These are phyloP conservation scores for Pyrenophora seminiperda DNA, from an alignment of 2,329 filamentous ascomycete genomes.

Conservation along the genomic window DNA sequence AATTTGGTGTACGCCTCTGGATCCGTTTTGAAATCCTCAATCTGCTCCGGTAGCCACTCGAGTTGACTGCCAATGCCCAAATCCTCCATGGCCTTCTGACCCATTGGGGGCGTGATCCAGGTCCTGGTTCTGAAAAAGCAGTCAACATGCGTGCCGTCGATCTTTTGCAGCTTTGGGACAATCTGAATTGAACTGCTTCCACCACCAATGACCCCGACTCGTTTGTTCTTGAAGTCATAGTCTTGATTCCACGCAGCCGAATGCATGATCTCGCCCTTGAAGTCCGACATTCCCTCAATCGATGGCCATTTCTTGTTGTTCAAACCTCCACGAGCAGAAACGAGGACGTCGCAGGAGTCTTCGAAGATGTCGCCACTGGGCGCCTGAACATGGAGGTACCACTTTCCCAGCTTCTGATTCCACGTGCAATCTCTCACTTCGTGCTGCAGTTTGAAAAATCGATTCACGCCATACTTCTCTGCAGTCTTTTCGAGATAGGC, in stretches of 20 bases:
- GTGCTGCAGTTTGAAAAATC: conserved; percentile 27
- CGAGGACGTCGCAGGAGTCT: conserved; percentile 32
- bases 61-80: too few relatives aligned
- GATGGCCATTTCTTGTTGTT: conserved; percentile 51
- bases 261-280: conserved; percentile 53
- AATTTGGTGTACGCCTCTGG: too few relatives aligned
- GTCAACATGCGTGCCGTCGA: too few relatives aligned
- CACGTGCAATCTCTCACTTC: conserved; percentile 27
- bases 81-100: too few relatives aligned
- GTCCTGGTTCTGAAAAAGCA: too few relatives aligned
- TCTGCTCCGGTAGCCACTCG: too few relatives aligned
- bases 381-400: conserved; percentile 22
- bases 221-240: conserved; percentile 45
- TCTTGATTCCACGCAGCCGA: conserved; percentile 50
- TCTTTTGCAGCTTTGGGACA: too few relatives aligned
- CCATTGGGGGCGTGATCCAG: too few relatives aligned
- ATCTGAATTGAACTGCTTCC: conserved; percentile 53
- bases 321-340: conserved; percentile 30
- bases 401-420: conserved; percentile 22
- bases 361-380: conserved; percentile 21
- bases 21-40: too few relatives aligned
- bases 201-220: conserved; percentile 51
- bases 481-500: conserved; percentile 56
- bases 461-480: conserved; percentile 36
- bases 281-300: conserved; percentile 48